phyloP scores from a whole-genome alignment of 2,329 filamentous ascomycete genomes.

The Talaromyces sp. region DNA sequence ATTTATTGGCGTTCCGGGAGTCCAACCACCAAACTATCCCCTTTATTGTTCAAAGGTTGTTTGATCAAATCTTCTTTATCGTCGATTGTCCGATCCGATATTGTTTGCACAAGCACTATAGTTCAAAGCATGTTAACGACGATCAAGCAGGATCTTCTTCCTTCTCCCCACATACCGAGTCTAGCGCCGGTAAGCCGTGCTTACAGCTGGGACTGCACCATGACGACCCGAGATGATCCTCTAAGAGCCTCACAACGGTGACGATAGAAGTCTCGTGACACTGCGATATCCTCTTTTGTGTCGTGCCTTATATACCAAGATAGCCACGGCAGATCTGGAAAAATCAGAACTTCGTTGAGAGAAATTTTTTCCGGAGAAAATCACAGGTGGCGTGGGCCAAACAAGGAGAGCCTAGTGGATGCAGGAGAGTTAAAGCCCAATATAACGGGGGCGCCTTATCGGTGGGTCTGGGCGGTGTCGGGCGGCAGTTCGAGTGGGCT shows the following conservation, averaged over 20 bases:
- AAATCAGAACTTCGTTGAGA: background rate
- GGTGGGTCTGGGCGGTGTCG: slow-evolving; percentile 10
- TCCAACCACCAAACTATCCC: no score
- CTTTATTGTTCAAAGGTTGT: no score
- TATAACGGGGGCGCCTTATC: slow-evolving; percentile 10
- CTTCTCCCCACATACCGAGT: background rate
- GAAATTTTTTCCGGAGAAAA: background rate
- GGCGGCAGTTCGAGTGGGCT: slow-evolving; percentile 1
- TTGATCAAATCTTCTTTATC: background rate
- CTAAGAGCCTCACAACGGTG: background rate
- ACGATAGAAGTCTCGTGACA: slow-evolving; percentile 1
- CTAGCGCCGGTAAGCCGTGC: background rate
- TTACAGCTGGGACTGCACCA: background rate
- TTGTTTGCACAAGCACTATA: background rate
- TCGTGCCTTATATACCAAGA: background rate
- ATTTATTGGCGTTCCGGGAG: no score
- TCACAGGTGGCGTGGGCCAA: background rate
- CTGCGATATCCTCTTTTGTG: background rate
- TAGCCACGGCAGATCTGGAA: background rate
- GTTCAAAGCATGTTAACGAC: background rate
- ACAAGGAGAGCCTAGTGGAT: background rate
- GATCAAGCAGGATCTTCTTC: background rate
- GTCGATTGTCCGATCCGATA: background rate
- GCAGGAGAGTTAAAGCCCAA: slow-evolving; percentile 3
- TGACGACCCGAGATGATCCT: background rate